Evolutionary conservation across 352 stramenopile species (phyloP).

Genomic region (Phytophthora fragariaefolia): DNA sequence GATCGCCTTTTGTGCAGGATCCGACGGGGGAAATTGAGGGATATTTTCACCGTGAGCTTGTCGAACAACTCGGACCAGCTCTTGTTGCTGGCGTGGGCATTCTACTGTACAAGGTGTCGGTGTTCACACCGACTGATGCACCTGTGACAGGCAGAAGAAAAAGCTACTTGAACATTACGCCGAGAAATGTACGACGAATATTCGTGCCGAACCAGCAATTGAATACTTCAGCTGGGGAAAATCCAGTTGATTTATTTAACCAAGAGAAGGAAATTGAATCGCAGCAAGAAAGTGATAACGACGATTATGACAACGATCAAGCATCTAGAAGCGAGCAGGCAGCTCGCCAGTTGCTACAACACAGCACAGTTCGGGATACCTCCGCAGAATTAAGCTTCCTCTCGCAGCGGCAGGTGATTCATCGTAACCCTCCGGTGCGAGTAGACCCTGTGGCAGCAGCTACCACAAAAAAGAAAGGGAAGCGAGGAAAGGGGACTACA

Average conservation of each 20-base stretch:
- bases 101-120: conserved; percentile 72
- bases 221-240: conserved; percentile 29
- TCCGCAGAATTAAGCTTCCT: conserved; percentile 79
- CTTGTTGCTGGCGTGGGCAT: conserved; percentile 57
- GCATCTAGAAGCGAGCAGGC: conserved; percentile 32
- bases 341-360: conserved; percentile 44
- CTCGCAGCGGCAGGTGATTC: conserved; percentile 80
- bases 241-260: conserved; percentile 63
- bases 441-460: conserved; percentile 27
- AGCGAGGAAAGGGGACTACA: conserved; percentile 40
- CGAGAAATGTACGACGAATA: conserved; percentile 65
- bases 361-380: conserved; percentile 57
- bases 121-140: conserved; percentile 66
- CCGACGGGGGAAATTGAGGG: conserved; percentile 78
- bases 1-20: conserved; percentile 48
- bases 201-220: conserved; percentile 48
- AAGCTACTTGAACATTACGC: conserved; percentile 78
- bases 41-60: conserved; percentile 84
- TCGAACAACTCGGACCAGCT: conserved; percentile 70
- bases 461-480: conserved; percentile 37
- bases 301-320: conserved; percentile 37
- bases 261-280: conserved; percentile 44
- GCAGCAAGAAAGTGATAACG: conserved; percentile 43
- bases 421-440: conserved; percentile 68
- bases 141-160: conserved; percentile 51